phyloP scores from a whole-genome alignment of 2,329 filamentous ascomycete species.

The Botrytis tulipae region DNA sequence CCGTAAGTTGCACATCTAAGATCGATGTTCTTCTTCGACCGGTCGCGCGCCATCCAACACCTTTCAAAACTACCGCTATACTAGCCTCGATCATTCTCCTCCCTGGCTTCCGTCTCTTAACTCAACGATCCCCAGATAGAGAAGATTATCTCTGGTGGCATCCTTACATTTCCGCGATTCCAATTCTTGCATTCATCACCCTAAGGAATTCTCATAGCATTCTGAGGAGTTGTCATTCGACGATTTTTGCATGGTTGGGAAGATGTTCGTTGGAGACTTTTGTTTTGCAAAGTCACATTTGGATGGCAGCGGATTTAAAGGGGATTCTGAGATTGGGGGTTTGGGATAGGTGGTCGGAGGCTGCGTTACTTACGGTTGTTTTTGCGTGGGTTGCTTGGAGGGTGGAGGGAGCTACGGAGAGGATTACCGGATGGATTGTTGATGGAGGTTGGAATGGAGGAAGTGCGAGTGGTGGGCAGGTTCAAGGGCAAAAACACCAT shows the following conservation, averaged over 20 bases:
- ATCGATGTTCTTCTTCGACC: conserved; percentile 27
- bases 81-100: conserved; percentile 29
- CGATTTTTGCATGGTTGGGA: conserved; percentile 53
- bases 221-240: conserved; percentile 46
- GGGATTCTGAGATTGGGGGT: conserved; percentile 46
- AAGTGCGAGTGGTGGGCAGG: conserved; percentile 24
- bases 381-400: conserved; percentile 46
- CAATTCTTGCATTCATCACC: conserved; percentile 51
- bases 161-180: conserved; percentile 53
- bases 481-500: neutral
- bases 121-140: conserved; percentile 38
- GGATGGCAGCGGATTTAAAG: conserved; percentile 57
- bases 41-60: conserved; percentile 19
- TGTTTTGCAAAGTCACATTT: conserved; percentile 60
- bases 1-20: conserved; percentile 30
- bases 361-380: conserved; percentile 42
- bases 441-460: conserved; percentile 41
- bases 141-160: conserved; percentile 50
- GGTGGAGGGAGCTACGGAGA: conserved; percentile 41
- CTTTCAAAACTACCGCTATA: conserved; percentile 25
- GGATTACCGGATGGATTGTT: conserved; percentile 43
- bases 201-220: conserved; percentile 49
- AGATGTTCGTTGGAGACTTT: conserved; percentile 58
- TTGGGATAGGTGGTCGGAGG: conserved; percentile 40
- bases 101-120: conserved; percentile 30